These are phyloP conservation scores for Quercus lobata DNA, from an alignment of 331 rosid genomes.

Conservation along the genomic window DNA sequence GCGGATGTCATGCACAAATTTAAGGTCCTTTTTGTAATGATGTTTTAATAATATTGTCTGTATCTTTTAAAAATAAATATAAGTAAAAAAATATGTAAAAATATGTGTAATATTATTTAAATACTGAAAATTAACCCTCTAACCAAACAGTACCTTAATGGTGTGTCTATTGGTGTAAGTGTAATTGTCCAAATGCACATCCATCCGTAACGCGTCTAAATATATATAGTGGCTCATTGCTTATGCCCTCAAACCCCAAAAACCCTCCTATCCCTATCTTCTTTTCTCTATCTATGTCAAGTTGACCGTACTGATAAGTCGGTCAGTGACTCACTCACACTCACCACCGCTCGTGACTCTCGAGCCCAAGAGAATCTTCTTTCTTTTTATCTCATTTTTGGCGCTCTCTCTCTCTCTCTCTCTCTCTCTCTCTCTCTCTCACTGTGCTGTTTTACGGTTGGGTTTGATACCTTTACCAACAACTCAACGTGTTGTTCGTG, in stretches of 20 bases:
- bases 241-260: not conserved
- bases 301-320: not conserved
- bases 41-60: no score
- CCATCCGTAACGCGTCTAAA: not conserved
- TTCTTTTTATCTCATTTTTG: not conserved
- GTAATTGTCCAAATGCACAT: not conserved
- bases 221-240: no score
- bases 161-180: no score
- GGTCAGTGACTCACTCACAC: not conserved
- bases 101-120: no score
- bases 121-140: accelerated
- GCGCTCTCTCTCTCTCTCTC: not conserved
- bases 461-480: not conserved
- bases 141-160: accelerated
- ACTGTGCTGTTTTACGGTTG: not conserved
- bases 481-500: not conserved
- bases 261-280: not conserved
- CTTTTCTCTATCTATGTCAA: not conserved
- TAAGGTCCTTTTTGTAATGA: accelerated
- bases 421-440: no score
- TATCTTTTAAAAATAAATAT: accelerated
- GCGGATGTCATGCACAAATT: no score
- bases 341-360: not conserved
- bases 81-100: accelerated
- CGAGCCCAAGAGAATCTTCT: not conserved